A percentile compares a stretch with the other conserved stretches of the same genome.
phyloP scores from a whole-genome alignment of 2,329 filamentous ascomycete genomes.

The Conoideocrella luteorostrata region DNA sequence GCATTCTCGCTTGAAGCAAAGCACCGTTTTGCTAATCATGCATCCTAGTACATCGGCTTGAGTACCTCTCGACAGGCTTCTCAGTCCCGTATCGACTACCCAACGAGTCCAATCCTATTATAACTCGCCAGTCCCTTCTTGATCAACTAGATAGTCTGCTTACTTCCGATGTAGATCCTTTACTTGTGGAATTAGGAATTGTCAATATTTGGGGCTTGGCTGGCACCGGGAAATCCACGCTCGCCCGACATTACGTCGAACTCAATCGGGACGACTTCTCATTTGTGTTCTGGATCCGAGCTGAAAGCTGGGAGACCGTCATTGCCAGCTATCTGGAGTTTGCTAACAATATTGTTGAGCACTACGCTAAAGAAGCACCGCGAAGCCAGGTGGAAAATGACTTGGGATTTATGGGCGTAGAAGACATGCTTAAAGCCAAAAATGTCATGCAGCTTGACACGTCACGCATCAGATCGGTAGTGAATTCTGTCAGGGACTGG shows the following conservation, averaged over 20 bases:
- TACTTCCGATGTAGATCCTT: constrained; percentile 4
- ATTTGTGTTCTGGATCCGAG: constrained; percentile 20
- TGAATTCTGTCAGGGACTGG: constrained; percentile 20
- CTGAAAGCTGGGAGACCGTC: constrained; percentile 20
- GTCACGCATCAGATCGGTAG: constrained; percentile 16
- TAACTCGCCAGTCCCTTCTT: constrained; percentile 14
- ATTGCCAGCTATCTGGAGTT: constrained; percentile 20
- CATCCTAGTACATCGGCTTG: constrained; percentile 11
- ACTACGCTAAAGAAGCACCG: constrained; percentile 15
- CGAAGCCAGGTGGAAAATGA: constrained; percentile 16
- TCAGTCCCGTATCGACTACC: constrained; percentile 14
- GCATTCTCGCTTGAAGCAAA: neutral
- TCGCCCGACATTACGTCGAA: constrained; percentile 19
- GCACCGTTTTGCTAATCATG: neutral
- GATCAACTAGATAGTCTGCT: constrained; percentile 14
- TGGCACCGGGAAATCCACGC: constrained; percentile 18
- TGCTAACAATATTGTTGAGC: constrained; percentile 14
- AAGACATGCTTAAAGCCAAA: constrained; percentile 19
- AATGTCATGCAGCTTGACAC: constrained; percentile 17
- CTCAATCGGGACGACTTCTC: constrained; percentile 14
- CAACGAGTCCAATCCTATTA: constrained; percentile 8
- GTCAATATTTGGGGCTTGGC: constrained; percentile 16
- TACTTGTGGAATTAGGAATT: constrained; percentile 14
- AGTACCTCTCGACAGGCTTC: constrained; percentile 15
- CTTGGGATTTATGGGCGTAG: constrained; percentile 17